Evolutionary conservation across 176 grass and related monocot genomes (phyloP), one percentile per base, ranked within the genome.

Genomic region (Puccinellia tenuiflora): DNA sequence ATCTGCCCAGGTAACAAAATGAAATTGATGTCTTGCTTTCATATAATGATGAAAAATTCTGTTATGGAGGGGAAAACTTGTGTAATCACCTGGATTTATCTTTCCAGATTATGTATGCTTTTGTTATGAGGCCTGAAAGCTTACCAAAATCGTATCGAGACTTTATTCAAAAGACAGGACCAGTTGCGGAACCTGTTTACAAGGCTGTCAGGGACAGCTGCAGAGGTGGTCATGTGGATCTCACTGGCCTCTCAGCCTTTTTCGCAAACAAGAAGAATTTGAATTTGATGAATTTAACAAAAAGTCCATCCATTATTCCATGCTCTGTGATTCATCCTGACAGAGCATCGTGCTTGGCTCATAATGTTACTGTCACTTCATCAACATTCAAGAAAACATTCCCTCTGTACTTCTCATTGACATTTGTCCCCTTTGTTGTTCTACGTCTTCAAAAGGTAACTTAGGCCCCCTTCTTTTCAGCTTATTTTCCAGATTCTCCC

Each of bases 361-460:
- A 96, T 68, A 96, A 93, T 86, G 35, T 75, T 40, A 86, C 66
- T 68, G 96, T 94, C 79, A 65, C 79, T 48, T 92, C 89, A 83
- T 90, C 88, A 81, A 99, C 96, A 84, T 99, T 99, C 88, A 96
- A 90, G 93, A 99, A 99, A 80, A 99, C 91, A 13, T 99, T 99
- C 68, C 93, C 96, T 39, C 83, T 99, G 42, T 99, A 99, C 75
- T 99, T 99, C 83, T 99, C 96, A 85, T 91, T 99, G 80, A 89
- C 93, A 46, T 96, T 96, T 87, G 96, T 96, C 18, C 96, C 96
- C 24, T 99, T 94, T 73, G 93, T 99, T 56, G 96, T 99, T 75
- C 87, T 99, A 45, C 92, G 84, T 76, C 96, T 99, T 92, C 87
- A 94, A 84, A 96, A 99, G 96, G 96, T 99, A 93, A 86, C 48